Conservation (phyloP, 164 flowering plant species). For the Amborella trichopoda region DNA sequence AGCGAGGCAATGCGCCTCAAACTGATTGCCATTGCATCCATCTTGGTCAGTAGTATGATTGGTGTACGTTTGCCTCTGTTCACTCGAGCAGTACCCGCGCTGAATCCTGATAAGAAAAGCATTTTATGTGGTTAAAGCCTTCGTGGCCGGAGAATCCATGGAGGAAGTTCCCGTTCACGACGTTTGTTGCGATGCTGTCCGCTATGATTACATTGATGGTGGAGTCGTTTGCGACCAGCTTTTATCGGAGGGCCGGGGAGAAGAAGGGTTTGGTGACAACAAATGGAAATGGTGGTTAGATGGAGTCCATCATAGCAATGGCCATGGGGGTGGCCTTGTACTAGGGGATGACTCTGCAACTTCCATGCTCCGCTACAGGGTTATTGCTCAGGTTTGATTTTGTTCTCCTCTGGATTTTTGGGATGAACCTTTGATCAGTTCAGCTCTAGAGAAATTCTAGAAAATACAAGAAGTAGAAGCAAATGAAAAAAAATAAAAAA, state of each 20-base stretch:
- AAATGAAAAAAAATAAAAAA: too few species aligned
- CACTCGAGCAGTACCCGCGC: not conserved
- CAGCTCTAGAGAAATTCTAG: too few species aligned
- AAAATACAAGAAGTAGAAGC: too few species aligned
- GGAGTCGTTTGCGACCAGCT: constrained; percentile 21
- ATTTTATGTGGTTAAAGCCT: constrained; percentile 9
- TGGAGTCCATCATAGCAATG: too few species aligned
- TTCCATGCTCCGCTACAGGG: too few species aligned
- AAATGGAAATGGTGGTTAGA: not conserved
- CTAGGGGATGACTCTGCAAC: too few species aligned
- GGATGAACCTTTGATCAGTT: too few species aligned
- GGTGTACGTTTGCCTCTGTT: constrained; percentile 13
- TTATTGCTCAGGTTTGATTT: too few species aligned
- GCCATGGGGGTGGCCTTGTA: too few species aligned
- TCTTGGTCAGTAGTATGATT: constrained; percentile 8
- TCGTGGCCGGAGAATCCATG: constrained; percentile 18
- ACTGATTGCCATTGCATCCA: constrained; percentile 10
- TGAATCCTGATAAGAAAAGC: constrained; percentile 5
- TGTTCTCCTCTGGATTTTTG: too few species aligned
- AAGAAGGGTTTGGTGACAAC: not conserved
- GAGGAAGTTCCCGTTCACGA: constrained; percentile 23
- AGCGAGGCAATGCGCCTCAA: constrained; percentile 2
- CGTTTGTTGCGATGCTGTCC: constrained; percentile 20
- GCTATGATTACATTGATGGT: constrained; percentile 20
- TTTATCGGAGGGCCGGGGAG: constrained; percentile 4